Percentiles rank a stretch among this genome's conserved stretches.
phyloP scores from a whole-genome alignment of 768 basidiomycete species.

The Suillus hirtellus region DNA sequence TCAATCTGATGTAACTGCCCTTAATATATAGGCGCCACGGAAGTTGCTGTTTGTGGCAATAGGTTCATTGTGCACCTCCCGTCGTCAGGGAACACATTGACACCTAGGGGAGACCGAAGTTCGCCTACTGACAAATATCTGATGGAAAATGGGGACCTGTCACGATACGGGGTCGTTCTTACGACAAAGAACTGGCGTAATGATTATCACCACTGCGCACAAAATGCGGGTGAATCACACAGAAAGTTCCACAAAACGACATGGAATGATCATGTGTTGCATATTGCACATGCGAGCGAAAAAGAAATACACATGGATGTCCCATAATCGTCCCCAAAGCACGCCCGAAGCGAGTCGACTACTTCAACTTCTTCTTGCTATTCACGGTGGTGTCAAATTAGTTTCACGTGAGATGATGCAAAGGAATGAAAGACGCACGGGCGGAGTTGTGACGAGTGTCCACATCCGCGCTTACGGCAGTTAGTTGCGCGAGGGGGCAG shows the following conservation, averaged over 20 bases:
- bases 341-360: constrained; percentile 38
- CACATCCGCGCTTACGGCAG: constrained; percentile 95
- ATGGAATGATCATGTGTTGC: constrained; percentile 16
- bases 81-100: background rate
- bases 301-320: constrained; percentile 24
- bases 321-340: constrained; percentile 13
- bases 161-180: background rate
- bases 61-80: background rate
- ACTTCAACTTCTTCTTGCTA: constrained; percentile 97
- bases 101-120: background rate
- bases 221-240: constrained; percentile 9
- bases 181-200: background rate
- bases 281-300: constrained; percentile 24
- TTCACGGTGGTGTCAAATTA: constrained; percentile 13
- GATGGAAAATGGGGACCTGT: background rate
- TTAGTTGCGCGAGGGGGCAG: constrained; percentile 99
- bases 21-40: background rate
- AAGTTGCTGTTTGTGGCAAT: background rate
- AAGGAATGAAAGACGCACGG: constrained; percentile 56
- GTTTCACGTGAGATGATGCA: constrained; percentile 1
- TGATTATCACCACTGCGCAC: background rate
- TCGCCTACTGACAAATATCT: background rate
- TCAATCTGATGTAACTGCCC: too few relatives aligned
- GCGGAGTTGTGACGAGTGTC: constrained; percentile 88
- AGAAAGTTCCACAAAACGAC: background rate